Base-by-base conservation (phyloP, 148 eudicot species). In the Pouteria glomerata region DNA sequence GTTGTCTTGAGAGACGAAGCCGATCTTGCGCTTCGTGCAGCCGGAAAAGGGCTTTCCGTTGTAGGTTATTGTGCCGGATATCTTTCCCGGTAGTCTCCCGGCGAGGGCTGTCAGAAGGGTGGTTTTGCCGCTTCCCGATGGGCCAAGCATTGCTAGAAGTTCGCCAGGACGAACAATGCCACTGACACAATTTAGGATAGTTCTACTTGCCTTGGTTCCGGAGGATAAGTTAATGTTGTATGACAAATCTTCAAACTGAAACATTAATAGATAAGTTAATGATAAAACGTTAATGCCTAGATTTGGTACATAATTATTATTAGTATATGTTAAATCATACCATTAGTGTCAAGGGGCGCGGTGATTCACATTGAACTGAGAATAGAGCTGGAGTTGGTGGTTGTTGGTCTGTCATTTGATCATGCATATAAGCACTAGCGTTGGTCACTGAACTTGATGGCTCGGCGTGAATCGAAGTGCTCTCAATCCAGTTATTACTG, bases 71-170 rank as follows among this genome's bases (percentile, higher is more conserved):
- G 71, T 61, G 64, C 91, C 96, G 3, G 85, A 60, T 73, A 74
- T 26, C 48, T 81, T 87, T 1, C 82, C 86, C 0, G 81, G 85
- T 3, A 85, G 73, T 26, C 96, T 82, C 10, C 98, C 96, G 2
- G 80, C 88, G 7, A 93, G 80, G 45, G 93, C 87, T 0, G 96
- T 86, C 16, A 93, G 75, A 24, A 90, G 84, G 16, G 98, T 90
- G 7, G 98, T 93, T 73, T 93, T 93, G 3, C 98, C 98, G 35
- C 98, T 90, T 0, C 98, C 98, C 0, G 98, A 93, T 2, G 98
- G 98, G 14, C 96, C 98, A 14, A 93, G 78, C 96, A 93, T 90
- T 34, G 93, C 93, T 24, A 90, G 80, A 30, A 93, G 75, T 57
- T 90, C 98, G 8, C 98, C 96, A 4, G 98, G 96, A 15, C 77